Evolutionary conservation across 2,329 filamentous ascomycete genomes (phyloP).

Genomic region (Trematosphaeria pertusa): DNA sequence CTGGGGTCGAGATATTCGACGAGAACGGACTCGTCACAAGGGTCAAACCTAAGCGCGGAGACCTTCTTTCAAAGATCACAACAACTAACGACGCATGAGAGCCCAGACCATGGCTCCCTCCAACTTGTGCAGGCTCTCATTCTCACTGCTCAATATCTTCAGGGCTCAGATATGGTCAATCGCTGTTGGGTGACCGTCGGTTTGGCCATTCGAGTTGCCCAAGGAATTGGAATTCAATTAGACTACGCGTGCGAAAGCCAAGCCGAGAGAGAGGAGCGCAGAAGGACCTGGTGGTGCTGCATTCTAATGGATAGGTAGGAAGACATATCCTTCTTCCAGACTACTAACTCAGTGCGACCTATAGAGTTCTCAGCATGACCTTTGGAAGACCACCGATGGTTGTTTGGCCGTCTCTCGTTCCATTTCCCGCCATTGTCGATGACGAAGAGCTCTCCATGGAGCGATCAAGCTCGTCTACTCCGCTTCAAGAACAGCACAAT

Average conservation of each 20-base stretch:
- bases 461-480: conserved; percentile 1
- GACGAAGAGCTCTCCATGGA: conserved; percentile 7
- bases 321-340: too few species aligned
- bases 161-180: conserved; percentile 27
- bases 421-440: conserved; percentile 5
- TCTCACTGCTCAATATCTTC: conserved; percentile 33
- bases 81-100: conserved; percentile 15
- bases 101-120: conserved; percentile 19
- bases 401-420: conserved; percentile 6
- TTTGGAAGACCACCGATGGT: conserved; percentile 21
- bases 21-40: conserved; percentile 8
- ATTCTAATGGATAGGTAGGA: conserved; percentile 20
- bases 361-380: conserved; percentile 19
- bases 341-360: too few species aligned
- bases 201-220: conserved; percentile 32
- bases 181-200: conserved; percentile 33
- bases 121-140: conserved; percentile 31
- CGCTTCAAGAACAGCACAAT: not conserved
- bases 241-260: conserved; percentile 13
- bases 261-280: conserved; percentile 16
- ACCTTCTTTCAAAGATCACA: conserved; percentile 21
- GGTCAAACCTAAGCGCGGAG: conserved; percentile 1
- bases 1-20: conserved; percentile 23
- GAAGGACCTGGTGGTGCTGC: conserved; percentile 19
- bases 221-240: conserved; percentile 32